phyloP scores from a whole-genome alignment of 2,329 filamentous ascomycete species.

The Cercospora citrullina region DNA sequence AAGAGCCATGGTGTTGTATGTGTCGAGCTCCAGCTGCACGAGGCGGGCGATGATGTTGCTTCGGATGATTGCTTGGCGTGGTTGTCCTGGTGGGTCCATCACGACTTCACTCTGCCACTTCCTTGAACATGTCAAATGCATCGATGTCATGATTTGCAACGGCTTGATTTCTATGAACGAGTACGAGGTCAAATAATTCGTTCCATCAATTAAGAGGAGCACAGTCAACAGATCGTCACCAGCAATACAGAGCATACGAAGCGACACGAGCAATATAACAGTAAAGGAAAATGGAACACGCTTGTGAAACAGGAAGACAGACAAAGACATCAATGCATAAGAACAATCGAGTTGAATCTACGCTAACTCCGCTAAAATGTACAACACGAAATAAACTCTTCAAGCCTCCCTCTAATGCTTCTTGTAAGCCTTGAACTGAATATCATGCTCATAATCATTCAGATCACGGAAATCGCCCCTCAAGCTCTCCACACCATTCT shows the following conservation, averaged over 20 bases:
- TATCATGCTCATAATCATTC: slow-evolving; percentile 35
- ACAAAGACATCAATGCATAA: background rate
- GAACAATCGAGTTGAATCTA: background rate
- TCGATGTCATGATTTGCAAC: background rate
- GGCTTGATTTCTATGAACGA: background rate
- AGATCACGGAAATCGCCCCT: slow-evolving; percentile 37
- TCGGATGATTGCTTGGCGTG: slow-evolving; percentile 1
- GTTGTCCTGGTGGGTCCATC: background rate
- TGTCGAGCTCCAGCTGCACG: background rate
- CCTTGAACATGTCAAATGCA: background rate
- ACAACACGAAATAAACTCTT: background rate
- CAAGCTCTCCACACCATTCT: slow-evolving; percentile 38
- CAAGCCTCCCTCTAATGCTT: background rate
- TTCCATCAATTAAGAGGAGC: background rate
- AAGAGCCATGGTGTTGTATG: slow-evolving; percentile 55
- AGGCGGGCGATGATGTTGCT: slow-evolving; percentile 3
- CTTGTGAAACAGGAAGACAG: background rate
- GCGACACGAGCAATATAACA: background rate
- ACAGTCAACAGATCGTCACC: background rate
- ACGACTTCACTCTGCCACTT: background rate
- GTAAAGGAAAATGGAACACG: background rate
- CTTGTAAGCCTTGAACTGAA: slow-evolving; percentile 29
- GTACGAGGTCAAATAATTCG: too few relatives aligned
- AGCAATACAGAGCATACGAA: background rate
- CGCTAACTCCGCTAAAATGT: slow-evolving; percentile 6